A percentile compares a stretch with the other conserved stretches of the same genome.
Evolutionary conservation across 495 filamentous ascomycete species (phyloP).

Genomic region (Thozetella sp.): DNA sequence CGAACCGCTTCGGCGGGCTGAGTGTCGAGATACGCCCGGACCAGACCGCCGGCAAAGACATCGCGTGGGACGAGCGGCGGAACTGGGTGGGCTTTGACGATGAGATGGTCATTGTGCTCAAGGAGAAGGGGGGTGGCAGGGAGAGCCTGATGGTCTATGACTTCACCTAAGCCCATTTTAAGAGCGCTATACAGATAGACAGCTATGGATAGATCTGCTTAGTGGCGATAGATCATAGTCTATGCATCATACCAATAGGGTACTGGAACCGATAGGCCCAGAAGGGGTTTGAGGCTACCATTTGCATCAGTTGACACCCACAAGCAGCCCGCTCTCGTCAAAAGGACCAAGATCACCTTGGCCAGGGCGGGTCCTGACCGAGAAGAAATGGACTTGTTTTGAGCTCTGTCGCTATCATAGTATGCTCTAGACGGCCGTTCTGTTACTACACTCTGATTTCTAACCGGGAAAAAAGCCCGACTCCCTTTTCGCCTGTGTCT

Average conservation of each 20-base stretch:
- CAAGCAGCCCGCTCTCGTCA: too few species aligned
- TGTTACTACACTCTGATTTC: too few species aligned
- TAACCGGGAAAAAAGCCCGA: too few species aligned
- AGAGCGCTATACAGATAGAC: background rate
- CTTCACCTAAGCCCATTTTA: slow-evolving; percentile 65
- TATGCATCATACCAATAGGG: background rate
- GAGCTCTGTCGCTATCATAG: too few species aligned
- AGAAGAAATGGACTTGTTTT: too few species aligned
- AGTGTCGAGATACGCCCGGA: slow-evolving; percentile 46
- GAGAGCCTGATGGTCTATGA: slow-evolving; percentile 88
- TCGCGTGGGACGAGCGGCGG: slow-evolving; percentile 31
- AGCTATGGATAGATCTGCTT: background rate
- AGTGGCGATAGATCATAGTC: background rate
- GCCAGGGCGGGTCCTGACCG: too few species aligned
- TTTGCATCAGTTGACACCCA: background rate
- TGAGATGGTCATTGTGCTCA: slow-evolving; percentile 85
- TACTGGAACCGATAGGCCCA: too few species aligned
- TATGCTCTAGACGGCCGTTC: too few species aligned
- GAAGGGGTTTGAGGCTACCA: background rate
- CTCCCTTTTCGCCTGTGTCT: background rate
- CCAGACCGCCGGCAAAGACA: slow-evolving; percentile 22
- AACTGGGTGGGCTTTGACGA: slow-evolving; percentile 92
- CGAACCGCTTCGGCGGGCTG: slow-evolving; percentile 20
- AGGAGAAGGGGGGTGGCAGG: slow-evolving; percentile 65
- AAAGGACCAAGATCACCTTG: too few species aligned